Evolutionary conservation across 805 yeast genomes (phyloP), one percentile per base, ranked within the genome.

Genomic region (Starmerella ratchasimensis): DNA sequence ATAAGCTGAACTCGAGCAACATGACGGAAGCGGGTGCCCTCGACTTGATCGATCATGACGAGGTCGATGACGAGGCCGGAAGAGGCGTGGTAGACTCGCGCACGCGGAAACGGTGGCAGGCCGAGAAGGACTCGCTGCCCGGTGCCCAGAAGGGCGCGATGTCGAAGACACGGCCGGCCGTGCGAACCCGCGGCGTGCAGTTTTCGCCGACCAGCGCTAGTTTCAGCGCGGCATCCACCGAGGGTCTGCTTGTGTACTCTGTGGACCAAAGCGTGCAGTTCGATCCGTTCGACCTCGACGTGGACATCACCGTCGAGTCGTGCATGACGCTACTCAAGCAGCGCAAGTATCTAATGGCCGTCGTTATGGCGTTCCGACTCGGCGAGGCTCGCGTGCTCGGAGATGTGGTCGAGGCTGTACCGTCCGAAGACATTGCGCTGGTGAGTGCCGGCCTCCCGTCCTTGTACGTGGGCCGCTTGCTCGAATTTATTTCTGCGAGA

Each of bases 221-320:
- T 24, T 90, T 90, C 65, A 90, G 94, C 1, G 94, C 93, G 29
- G 90, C 95, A 0, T 76, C 95, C 0, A 90, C 98, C 0, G 97
- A 88, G 57, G 98, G 98, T 7, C 62, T 90, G 32, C 63, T 84
- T 39, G 64, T 90, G 1, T 90, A 71, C 56, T 77, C 94, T 1
- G 71, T 84, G 28, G 93, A 88, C 57, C 62, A 71, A 9, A 60
- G 77, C 34, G 62, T 76, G 21, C 44, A 49, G 41, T 90, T 90
- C 55, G 98, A 90, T 63, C 98, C 98, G 24, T 82, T 82, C 55
- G 97, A 90, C 57, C 67, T 90, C 54, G 97, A 88, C 55, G 65
- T 84, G 33, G 97, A 90, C 50, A 74, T 88, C 21, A 90, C 98
- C 0, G 93, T 94, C 1, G 80, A 73, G 32, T 63, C 80, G 4